Evolutionary conservation across 225 moss, liverwort and hornwort genomes (phyloP), one percentile per base, ranked within the genome.

Genomic region (Physcomitrium patens): DNA sequence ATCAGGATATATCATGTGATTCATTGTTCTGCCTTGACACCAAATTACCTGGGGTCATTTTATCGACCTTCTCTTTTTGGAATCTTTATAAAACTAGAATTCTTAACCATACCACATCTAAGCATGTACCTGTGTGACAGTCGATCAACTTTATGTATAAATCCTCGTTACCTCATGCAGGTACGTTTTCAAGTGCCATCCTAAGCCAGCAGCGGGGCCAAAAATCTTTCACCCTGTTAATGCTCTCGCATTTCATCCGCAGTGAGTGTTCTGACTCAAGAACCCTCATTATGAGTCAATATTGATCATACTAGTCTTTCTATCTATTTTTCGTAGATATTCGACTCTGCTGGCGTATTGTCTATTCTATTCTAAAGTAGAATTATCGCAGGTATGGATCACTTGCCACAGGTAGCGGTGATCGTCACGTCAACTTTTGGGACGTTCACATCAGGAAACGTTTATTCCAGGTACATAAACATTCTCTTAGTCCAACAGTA

Each of bases 341-440:
- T 42, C 31, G 31, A 37, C 19, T 67, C 55, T 67, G 47, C 23
- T 31, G n/a, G 18, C 63, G 17, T 75, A 26, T 12, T 76, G 43
- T 45, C 60, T 45, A 37, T 55, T 73, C 72, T 81, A 65, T 63
- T 37, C 65, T 68, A 49, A 26, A 11, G 24, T 68, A 12, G 42
- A 37, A 37, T 46, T 54, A 58, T 70, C 76, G 80, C 90, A 96
- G 93, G 74, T 84, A 94, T 85, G 97, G 93, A 31, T 94, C 97
- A 53, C 93, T 99, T 58, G 93, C 91, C 60, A 89, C 97, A n/a
- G 97, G 97, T 79, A 87, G 90, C 67, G 89, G 90, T 63, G 94
- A 99, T 84, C 91, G 90, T 55, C 90, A 89, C 77, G 94, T 94
- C 42, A 91, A 99, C 78, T 75, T 99, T 49, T 99, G 97, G 97